Evolutionary conservation across 495 filamentous ascomycete species (phyloP), one percentile per base, ranked within the genome.

Genomic region (Stereocaulon alpinum): DNA sequence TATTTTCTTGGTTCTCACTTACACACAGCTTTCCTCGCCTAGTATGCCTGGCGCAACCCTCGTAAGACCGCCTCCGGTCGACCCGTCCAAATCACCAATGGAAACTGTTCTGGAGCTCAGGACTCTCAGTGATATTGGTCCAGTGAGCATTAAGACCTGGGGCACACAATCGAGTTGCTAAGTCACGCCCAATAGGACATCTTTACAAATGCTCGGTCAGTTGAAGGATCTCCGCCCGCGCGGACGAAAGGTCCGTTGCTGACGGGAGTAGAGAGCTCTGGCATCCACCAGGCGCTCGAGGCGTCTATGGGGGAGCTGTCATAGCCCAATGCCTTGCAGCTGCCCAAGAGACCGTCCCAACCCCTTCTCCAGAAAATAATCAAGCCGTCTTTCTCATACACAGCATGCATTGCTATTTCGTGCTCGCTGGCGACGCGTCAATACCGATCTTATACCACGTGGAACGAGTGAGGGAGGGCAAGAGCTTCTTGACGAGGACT

Each of bases 361-460:
- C 74, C 24, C 77, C 88, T 69, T 67, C 66, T 40, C 34, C 64
- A 32, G 29, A 50, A 10, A 67, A 64, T 40, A 56, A 51, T 40
- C 27, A 62, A 22, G 61, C 61, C 32, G 61, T 59, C n/a, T 96
- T 95, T 74, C 77, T 84, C 61, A 80, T 91, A 48, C 92, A 98
- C 75, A 88, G 83, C 72, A 95, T 95, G 89, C 93, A 98, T 78
- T 96, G 92, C 80, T 98, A 96, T 78, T 98, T 98, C 74, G 85
- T 98, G 41, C 85, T 97, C 2, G 90, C 89, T 12, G 93, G 92
- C 32, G 85, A 91, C 68, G 76, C 83, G 9, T 81, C 86, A 43
- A 83, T 94, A 40, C 92, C 93, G 5, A 87, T 98, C 63, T 74
- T 96, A 57, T 98, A 90, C 68, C 85, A 95, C 67, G 93, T 98